Evolutionary conservation across 2,329 filamentous ascomycete species (phyloP), one percentile per base, ranked within the genome.

Genomic region (Thielaviopsis ethacetica): DNA sequence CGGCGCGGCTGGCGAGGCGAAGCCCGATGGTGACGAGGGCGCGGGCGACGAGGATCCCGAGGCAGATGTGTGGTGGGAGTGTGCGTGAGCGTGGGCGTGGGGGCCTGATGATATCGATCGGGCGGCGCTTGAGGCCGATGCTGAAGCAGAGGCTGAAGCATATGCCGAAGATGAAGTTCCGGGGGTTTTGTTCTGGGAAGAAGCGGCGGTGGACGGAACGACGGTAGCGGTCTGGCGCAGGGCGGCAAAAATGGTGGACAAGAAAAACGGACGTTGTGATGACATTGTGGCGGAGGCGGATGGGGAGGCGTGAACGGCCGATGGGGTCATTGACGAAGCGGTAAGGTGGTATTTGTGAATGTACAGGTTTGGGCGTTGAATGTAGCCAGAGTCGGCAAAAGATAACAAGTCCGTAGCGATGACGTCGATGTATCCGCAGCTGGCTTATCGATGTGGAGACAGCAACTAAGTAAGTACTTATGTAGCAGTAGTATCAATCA

Each of bases 241-340:
- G 68, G 77, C 75, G 67, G 76, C 74, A 68, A 80, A 73, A 70
- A 80, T 78, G 65, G 74, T 76, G 53, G 77, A 77, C 65, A 80
- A 75, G 70, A 80, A 79, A 68, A 75, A 79, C 53, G 77, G 76
- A 55, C 76, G 75, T 65, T 79, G 76, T 41, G 76, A 76, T 13
- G 60, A 59, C 56, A 61, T 59, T 49, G 59, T 34, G 10, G 30
- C 21, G 49, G 49, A 24, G 24, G 49, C n/a, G 49, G 24, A 22
- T 5, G 49, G 49, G 13, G 49, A 22, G 49, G 19, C 49, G 49
- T 15, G 49, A 15, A 26, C 49, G n/a, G 49, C 17, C 21, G 19
- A 26, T 15, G 49, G 19, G 49, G 54, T 24, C 24, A 56, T 51
- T 24, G 50, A 41, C 10, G 51, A 34, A 34, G 30, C 30, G 30